phyloP scores from a whole-genome alignment of 2,329 filamentous ascomycete genomes.

The Anthostomella pinea region DNA sequence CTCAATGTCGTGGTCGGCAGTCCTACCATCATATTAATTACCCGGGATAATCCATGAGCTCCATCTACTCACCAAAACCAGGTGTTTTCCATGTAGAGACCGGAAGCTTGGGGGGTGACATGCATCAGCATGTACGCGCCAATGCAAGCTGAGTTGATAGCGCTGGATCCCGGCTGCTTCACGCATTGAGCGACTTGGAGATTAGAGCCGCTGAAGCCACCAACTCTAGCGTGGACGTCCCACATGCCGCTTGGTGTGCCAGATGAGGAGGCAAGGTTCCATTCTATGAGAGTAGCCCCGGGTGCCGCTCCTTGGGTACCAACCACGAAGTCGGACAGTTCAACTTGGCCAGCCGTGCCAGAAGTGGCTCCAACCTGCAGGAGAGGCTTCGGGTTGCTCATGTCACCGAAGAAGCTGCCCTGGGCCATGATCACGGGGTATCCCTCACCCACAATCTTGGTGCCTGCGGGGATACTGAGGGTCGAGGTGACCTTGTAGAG shows the following conservation, averaged over 20 bases:
- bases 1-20: constrained; percentile 55
- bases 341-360: constrained; percentile 63
- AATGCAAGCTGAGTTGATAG: constrained; percentile 33
- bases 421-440: constrained; percentile 48
- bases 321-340: constrained; percentile 71
- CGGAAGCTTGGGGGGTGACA: constrained; percentile 31
- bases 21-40: constrained; percentile 26
- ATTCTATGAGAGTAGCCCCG: constrained; percentile 70
- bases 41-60: constrained; percentile 14
- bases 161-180: constrained; percentile 43
- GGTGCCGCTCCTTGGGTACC: constrained; percentile 64
- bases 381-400: constrained; percentile 59
- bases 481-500: constrained; percentile 51
- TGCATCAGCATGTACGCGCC: constrained; percentile 39
- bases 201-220: constrained; percentile 66
- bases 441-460: constrained; percentile 33
- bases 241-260: constrained; percentile 56
- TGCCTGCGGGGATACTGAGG: constrained; percentile 42
- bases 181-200: constrained; percentile 66
- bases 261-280: constrained; percentile 57
- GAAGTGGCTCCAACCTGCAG: constrained; percentile 59
- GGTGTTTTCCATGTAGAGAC: constrained; percentile 43
- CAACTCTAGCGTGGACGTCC: constrained; percentile 75
- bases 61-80: constrained; percentile 37
- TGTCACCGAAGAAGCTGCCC: constrained; percentile 54